Evolutionary conservation across 2,329 filamentous ascomycete species (phyloP).

Genomic region (Aspergillus sp.): DNA sequence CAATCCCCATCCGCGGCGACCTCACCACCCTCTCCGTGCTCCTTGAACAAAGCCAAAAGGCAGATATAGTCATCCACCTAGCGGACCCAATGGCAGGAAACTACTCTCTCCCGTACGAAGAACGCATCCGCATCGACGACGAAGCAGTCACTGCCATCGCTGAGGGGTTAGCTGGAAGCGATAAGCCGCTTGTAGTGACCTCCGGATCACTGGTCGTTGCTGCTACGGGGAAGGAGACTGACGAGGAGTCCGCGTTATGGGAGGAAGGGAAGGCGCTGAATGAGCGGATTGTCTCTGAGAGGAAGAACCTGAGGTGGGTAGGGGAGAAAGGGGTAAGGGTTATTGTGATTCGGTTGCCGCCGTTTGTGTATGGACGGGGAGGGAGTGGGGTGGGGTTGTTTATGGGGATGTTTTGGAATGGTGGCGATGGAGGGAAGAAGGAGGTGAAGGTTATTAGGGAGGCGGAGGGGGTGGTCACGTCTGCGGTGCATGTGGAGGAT

Average conservation of each 20-base stretch:
- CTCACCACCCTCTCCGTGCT: slow-evolving; percentile 38
- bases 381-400: slow-evolving; percentile 29
- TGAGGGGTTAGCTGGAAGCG: slow-evolving; percentile 32
- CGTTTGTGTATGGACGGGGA: slow-evolving; percentile 40
- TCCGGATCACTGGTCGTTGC: slow-evolving; percentile 38
- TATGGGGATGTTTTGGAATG: slow-evolving; percentile 5
- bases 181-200: slow-evolving; percentile 41
- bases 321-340: slow-evolving; percentile 34
- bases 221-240: slow-evolving; percentile 33
- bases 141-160: slow-evolving; percentile 43
- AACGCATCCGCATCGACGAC: slow-evolving; percentile 32
- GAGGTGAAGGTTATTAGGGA: slow-evolving; percentile 34
- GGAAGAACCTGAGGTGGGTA: slow-evolving; percentile 20
- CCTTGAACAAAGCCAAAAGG: slow-evolving; percentile 34
- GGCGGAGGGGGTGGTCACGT: slow-evolving; percentile 40
- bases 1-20: slow-evolving; percentile 35
- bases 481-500: slow-evolving; percentile 42
- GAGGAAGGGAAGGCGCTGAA: slow-evolving; percentile 15
- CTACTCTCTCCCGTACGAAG: slow-evolving; percentile 37
- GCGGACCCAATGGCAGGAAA: slow-evolving; percentile 43
- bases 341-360: slow-evolving; percentile 41
- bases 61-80: slow-evolving; percentile 46
- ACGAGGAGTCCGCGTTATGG: slow-evolving; percentile 18
- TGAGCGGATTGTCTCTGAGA: slow-evolving; percentile 29
- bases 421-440: slow-evolving; percentile 25